These are phyloP conservation scores for Picea abies DNA, from an alignment of 83 land plant species.

Conservation along the genomic window DNA sequence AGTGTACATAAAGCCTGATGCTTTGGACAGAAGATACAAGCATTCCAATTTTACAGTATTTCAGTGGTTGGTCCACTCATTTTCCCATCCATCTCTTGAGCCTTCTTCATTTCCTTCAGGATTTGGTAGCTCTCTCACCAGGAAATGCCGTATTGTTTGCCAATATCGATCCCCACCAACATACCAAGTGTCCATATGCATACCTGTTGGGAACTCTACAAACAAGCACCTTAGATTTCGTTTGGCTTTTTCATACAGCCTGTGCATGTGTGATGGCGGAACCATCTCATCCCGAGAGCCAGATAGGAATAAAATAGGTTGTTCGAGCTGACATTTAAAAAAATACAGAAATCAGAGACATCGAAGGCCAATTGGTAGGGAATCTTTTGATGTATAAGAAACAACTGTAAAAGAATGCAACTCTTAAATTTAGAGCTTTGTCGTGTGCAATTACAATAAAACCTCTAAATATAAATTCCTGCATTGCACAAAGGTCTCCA, in stretches of 20 bases:
- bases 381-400: neutral
- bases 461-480: neutral
- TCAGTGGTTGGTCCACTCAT: neutral
- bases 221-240: slow-evolving; percentile 52
- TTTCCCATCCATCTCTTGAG: slow-evolving; percentile 13
- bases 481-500: neutral
- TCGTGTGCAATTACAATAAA: neutral
- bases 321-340: slow-evolving; percentile 59
- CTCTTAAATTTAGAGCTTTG: neutral
- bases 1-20: neutral
- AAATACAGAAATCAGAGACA: neutral
- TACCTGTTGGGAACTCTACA: slow-evolving; percentile 87
- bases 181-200: slow-evolving; percentile 99
- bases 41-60: neutral
- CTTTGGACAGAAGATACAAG: neutral
- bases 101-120: neutral
- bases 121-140: slow-evolving; percentile 36
- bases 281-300: slow-evolving; percentile 98
- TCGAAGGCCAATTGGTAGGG: too few species aligned
- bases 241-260: slow-evolving; percentile 76
- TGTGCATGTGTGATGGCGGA: slow-evolving; percentile 89
- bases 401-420: neutral
- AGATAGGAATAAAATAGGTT: slow-evolving; percentile 90
- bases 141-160: slow-evolving; percentile 65
- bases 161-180: slow-evolving; percentile 94